Evolutionary conservation across 176 grass and related monocot genomes (phyloP), one percentile per base, ranked within the genome.

Genomic region (Luzula sylvatica): DNA sequence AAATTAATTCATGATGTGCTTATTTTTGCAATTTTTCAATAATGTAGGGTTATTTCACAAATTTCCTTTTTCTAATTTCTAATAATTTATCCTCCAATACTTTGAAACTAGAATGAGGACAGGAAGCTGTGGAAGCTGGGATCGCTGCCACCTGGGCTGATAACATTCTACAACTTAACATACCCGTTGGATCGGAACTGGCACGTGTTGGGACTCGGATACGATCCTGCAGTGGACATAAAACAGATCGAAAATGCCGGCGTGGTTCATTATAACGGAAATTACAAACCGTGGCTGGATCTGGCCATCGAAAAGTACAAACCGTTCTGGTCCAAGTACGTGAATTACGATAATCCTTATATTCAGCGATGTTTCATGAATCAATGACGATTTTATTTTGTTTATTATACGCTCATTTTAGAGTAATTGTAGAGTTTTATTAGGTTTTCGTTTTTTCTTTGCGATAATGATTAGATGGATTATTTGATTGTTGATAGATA

Each of bases 121-220:
- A 78, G 85, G 23, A 86, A 86, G 60, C 68, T 98, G 27, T 98
- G 92, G 92, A 98, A 98, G 72, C 53, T 98, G 40, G 92, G 85
- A 20, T 76, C 92, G 9, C 39, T 98, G 52, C 92, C 92, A 39
- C 85, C 85, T 7, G 92, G 92, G 20, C 53, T 98, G 62, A 98
- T 98, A 53, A 90, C 92, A 54, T 98, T 98, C 57, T 98, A 98
- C 85, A 98, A 90, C 61, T 41, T 98, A 73, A 98, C 92, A 50
- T 89, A 77, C 41, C 78, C 81, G 1, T 58, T 98, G 38, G 61
- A 98, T 57, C 85, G 52, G 28, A 80, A 66, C 67, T 98, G 92
- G 92, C 92, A 98, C 65, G 92, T 90, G 11, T 65, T 98, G 45
- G 92, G 92, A 18, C 84, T 98, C 63, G 92, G 92, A 7, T 98